Evolutionary conservation across 495 filamentous ascomycete genomes (phyloP).

Genomic region (Talaromyces trachyspermus): DNA sequence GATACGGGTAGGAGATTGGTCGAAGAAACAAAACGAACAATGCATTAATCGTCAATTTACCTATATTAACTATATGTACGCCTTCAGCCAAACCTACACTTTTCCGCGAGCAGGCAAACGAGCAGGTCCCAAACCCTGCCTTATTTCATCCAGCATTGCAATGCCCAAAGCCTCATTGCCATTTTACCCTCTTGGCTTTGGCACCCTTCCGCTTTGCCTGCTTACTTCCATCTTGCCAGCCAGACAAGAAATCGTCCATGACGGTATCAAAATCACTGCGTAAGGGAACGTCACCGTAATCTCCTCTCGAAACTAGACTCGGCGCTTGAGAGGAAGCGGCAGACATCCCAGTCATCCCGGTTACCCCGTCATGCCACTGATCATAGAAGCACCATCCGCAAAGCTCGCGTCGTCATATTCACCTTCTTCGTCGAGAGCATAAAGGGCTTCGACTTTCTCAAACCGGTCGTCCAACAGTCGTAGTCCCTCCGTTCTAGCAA

Average conservation of each 20-base stretch:
- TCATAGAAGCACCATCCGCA: conserved; percentile 43
- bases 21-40: neutral
- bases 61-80: conserved; percentile 5
- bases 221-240: conserved; percentile 49
- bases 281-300: conserved; percentile 39
- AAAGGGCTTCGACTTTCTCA: conserved; percentile 79
- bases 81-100: conserved; percentile 1
- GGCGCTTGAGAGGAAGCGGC: conserved; percentile 40
- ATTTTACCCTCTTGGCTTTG: conserved; percentile 64
- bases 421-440: conserved; percentile 68
- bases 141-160: conserved; percentile 83
- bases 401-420: conserved; percentile 36
- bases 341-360: conserved; percentile 38
- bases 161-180: conserved; percentile 74
- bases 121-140: conserved; percentile 72
- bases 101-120: conserved; percentile 24
- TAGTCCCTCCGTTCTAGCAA: conserved; percentile 83
- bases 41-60: conserved; percentile 4
- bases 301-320: conserved; percentile 30
- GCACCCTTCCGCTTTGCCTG: conserved; percentile 56
- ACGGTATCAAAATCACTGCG: conserved; percentile 75
- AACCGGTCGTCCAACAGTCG: conserved; percentile 82
- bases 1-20: neutral
- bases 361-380: conserved; percentile 36
- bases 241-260: conserved; percentile 87